Base-by-base conservation (phyloP, 2,329 filamentous ascomycete species). In the Aspergillus sp. region DNA sequence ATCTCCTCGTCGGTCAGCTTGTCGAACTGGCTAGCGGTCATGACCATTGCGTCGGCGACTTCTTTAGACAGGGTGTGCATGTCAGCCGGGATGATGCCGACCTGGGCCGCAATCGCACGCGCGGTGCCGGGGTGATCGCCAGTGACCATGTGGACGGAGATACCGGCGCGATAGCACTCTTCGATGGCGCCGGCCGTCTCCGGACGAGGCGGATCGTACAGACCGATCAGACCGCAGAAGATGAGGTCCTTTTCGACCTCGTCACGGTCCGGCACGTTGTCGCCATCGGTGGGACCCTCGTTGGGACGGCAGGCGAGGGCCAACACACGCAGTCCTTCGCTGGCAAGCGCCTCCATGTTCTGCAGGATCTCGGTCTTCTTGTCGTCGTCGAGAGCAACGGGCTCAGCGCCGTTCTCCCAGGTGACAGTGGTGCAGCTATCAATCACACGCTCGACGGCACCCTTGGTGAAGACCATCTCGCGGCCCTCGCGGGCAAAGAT, bases 141-240 rank as follows among this genome's bases (percentile, higher is more conserved):
- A 19, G 89, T 94, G 29, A 93, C 80, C 89, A 93, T 92, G 73
- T 91, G 88, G 5, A 92, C 88, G 57, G 81, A 82, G 67, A 92
- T 91, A 46, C 89, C 88, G 21, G 89, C 89, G 43, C 80, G 80
- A 50, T 87, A 83, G 64, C 88, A 91, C 64, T 87, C 81, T 19
- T 77, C 77, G 53, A 92, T 89, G 5, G 88, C 86, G 1, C 78
- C 81, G 19, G 86, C 88, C 0, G 91, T 91, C 73, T 95, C 91
- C 2, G 85, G 83, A 1, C 91, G 88, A 50, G 90, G 91, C 3
- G 91, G 91, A 61, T 96, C 91, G 66, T 94, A 93, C 57, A 96
- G 87, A 51, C 90, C 91, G 45, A 88, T 86, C 9, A 96, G 80
- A n/a, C 91, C 92, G 13, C 89, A 81, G 56, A 95, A 88, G 3